A percentile compares a stretch with the other conserved stretches of the same genome.
These are phyloP conservation scores for Cryptococcus sp. DNA, from an alignment of 1,284 basidiomycete genomes.

Conservation along the genomic window DNA sequence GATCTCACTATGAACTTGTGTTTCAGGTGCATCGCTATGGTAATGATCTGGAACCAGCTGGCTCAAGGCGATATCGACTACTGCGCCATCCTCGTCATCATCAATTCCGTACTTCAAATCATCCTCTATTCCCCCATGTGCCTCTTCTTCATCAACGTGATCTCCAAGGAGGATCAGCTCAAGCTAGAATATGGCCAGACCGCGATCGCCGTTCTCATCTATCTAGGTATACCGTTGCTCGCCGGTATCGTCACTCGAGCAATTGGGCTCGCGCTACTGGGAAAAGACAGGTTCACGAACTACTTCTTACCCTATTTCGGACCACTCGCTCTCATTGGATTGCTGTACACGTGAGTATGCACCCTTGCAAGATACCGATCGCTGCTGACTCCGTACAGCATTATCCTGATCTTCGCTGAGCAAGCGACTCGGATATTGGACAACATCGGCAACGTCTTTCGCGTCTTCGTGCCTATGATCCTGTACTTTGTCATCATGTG, in stretches of 20 bases:
- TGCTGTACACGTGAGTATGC: slow-evolving; percentile 58
- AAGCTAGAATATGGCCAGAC: slow-evolving; percentile 66
- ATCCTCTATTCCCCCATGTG: slow-evolving; percentile 74
- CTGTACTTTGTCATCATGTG: slow-evolving; percentile 80
- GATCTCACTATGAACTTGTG: background rate
- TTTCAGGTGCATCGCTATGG: slow-evolving; percentile 64
- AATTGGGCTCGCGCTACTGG: slow-evolving; percentile 57
- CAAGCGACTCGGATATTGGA: slow-evolving; percentile 63
- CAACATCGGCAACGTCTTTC: slow-evolving; percentile 71
- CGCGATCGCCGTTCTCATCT: slow-evolving; percentile 71
- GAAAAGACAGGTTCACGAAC: slow-evolving; percentile 58
- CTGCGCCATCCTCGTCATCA: slow-evolving; percentile 67
- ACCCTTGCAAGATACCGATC: background rate
- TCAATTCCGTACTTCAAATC: slow-evolving; percentile 69
- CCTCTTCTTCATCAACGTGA: slow-evolving; percentile 73
- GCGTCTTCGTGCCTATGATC: slow-evolving; percentile 75
- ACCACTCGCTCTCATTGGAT: slow-evolving; percentile 69
- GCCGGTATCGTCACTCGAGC: slow-evolving; percentile 72
- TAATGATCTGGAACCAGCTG: slow-evolving; percentile 81
- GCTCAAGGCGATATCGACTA: slow-evolving; percentile 72
- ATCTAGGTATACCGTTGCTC: slow-evolving; percentile 69
- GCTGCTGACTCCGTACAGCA: slow-evolving; percentile 43
- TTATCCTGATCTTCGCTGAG: slow-evolving; percentile 73
- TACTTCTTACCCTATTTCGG: slow-evolving; percentile 70
- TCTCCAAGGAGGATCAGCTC: slow-evolving; percentile 59